These are phyloP conservation scores for Geotrichum macrosporum DNA, from an alignment of 1,139 yeast genomes.

Conservation along the genomic window DNA sequence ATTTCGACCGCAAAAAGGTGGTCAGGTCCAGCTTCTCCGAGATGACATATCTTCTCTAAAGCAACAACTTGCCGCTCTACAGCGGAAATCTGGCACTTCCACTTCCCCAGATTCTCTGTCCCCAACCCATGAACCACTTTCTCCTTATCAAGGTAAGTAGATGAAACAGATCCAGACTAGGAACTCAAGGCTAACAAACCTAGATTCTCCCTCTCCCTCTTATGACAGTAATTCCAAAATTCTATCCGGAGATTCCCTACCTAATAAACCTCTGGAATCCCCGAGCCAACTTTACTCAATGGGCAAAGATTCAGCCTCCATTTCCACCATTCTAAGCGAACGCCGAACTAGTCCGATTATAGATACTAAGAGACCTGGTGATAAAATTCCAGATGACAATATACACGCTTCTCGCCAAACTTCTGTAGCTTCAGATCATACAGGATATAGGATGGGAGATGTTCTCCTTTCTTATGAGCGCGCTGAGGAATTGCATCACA, in stretches of 20 bases:
- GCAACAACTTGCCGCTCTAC: constrained; percentile 68
- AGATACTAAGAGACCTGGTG: constrained; percentile 18
- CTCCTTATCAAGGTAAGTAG: background rate
- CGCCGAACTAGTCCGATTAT: constrained; percentile 3
- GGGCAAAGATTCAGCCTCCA: constrained; percentile 2
- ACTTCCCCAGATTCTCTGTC: constrained; percentile 7
- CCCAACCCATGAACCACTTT: constrained; percentile 1
- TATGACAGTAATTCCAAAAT: constrained; percentile 17
- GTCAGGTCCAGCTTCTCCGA: constrained; percentile 76
- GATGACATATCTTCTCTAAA: constrained; percentile 81
- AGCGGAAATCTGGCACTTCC: constrained; percentile 37
- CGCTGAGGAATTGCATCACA: constrained; percentile 67
- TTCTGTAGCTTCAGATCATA: constrained; percentile 4
- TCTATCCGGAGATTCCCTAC: constrained; percentile 16
- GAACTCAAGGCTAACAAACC: background rate
- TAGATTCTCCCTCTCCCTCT: constrained; percentile 11
- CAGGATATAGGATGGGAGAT: constrained; percentile 62
- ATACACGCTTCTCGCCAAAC: constrained; percentile 16
- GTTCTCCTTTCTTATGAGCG: constrained; percentile 60
- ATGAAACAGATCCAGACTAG: no score
- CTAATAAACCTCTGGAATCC: constrained; percentile 7
- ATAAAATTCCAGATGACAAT: constrained; percentile 18
- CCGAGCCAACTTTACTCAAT: background rate
- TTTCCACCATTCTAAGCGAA: constrained; percentile 1
- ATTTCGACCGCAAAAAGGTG: constrained; percentile 86